Base-by-base conservation (phyloP, 179 eudicot species). In the Gypsophila paniculata region DNA sequence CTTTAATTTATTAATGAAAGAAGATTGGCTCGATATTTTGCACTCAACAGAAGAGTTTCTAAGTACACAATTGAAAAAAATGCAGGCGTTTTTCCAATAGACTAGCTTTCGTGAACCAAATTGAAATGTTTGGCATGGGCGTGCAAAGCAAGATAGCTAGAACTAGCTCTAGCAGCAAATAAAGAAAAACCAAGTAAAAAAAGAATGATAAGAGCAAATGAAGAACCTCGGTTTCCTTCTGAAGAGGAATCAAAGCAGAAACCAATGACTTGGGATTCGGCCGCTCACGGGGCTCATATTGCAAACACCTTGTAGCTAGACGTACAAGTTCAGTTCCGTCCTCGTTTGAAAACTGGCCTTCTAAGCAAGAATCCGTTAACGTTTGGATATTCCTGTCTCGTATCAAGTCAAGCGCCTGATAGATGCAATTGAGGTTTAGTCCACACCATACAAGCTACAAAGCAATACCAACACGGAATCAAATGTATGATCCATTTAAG, bases 361-460 rank as follows among this genome's bases (percentile, higher is more conserved):
- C 89, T 77, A 85, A 79, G 79, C 89, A 83, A 64, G 89, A 85
- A 78, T 85, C 89, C 77, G 75, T 81, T 59, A 85, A 76, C 18
- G 83, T 86, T 78, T 84, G 86, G 65, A 86, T 81, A 78, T 86
- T 86, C 65, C 90, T 78, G 78, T 84, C 87, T 74, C 84, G 77
- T 57, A 84, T 86, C 66, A 86, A 80, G 71, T 86, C 90, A 72
- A 86, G 90, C 19, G 90, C 90, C 87, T 86, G 83, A 79, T 74
- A 80, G 18, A 66, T 55, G 68, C 22, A 75, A 46, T 25, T 29
- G 15, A 68, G 62, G 52, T 58, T 83, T 54, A 80, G 81, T 61
- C 9, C 38, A 62, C 61, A 51, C 44, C 26, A 69, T 54, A 74
- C 25, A 11, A 64, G 9, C 19, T 42, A 25, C 32, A 72, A 63